Percentiles rank a stretch among this genome's conserved stretches.
These are phyloP conservation scores for Megacollybia platyphylla DNA, from an alignment of 1,284 basidiomycete genomes.

Conservation along the genomic window DNA sequence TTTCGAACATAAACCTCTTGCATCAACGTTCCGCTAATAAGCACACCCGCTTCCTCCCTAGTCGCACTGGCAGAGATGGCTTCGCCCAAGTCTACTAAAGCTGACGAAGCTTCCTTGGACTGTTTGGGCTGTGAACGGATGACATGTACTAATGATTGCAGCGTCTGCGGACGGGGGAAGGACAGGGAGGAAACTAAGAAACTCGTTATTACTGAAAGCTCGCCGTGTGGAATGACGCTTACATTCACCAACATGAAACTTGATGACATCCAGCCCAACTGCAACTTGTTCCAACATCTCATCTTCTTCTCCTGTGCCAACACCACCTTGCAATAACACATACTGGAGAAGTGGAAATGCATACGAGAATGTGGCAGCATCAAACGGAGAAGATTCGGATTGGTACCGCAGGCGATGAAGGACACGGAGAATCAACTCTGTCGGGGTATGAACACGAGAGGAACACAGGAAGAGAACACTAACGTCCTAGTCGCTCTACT, in stretches of 20 bases:
- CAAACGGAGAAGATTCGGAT: conserved; percentile 75
- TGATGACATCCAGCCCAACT: conserved; percentile 76
- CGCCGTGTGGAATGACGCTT: conserved; percentile 5
- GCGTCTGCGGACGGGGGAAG: conserved; percentile 65
- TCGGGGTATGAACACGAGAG: conserved; percentile 3
- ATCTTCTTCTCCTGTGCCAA: conserved; percentile 63
- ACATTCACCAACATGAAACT: conserved; percentile 83
- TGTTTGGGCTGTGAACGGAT: conserved; percentile 75
- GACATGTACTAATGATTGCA: conserved; percentile 65
- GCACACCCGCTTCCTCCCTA: conserved; percentile 46
- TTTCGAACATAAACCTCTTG: conserved; percentile 87
- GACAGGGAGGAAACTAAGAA: conserved; percentile 45
- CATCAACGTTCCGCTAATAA: conserved; percentile 70
- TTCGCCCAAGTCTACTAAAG: conserved; percentile 76
- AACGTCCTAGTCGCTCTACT: conserved; percentile 61
- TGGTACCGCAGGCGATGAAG: conserved; percentile 79
- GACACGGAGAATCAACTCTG: conserved; percentile 74
- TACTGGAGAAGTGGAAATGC: conserved; percentile 66
- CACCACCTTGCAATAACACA: conserved; percentile 61
- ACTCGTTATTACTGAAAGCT: conserved; percentile 1
- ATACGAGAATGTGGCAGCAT: conserved; percentile 79
- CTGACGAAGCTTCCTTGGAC: conserved; percentile 77
- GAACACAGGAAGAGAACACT: conserved; percentile 12
- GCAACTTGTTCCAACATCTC: conserved; percentile 82
- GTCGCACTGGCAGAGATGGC: conserved; percentile 64